Conservation (phyloP, 306 rosid species). For the Hippophae gyantsensis region DNA sequence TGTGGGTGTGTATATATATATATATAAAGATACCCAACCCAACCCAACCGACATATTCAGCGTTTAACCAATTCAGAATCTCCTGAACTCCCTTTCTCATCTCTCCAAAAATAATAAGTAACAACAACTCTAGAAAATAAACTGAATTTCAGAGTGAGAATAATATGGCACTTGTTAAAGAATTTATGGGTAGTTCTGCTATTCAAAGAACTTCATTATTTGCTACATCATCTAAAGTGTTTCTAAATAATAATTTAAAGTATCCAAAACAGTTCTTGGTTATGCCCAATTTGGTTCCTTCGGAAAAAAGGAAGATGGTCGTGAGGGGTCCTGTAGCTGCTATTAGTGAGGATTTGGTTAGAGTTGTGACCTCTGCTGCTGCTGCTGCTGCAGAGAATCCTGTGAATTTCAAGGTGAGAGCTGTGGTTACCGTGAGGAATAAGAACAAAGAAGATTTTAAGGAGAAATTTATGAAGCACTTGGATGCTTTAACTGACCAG, state of each 20-base stretch:
- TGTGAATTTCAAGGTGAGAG: constrained; percentile 65
- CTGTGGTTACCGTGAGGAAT: constrained; percentile 76
- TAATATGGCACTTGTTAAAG: constrained; percentile 51
- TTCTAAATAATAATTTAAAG: constrained; percentile 14
- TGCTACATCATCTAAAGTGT: constrained; percentile 19
- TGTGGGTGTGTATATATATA: not conserved
- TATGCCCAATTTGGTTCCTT: constrained; percentile 33
- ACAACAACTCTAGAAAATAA: not conserved
- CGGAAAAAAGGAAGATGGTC: constrained; percentile 20
- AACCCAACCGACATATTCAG: constrained; percentile 18
- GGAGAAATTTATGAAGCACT: constrained; percentile 51
- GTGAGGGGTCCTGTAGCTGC: constrained; percentile 62
- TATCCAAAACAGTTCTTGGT: constrained; percentile 15
- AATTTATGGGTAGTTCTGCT: constrained; percentile 39
- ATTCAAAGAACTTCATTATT: constrained; percentile 33
- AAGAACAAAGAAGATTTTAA: constrained; percentile 74
- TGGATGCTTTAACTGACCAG: constrained; percentile 60
- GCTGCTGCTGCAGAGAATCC: constrained; percentile 39
- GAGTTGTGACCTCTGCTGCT: constrained; percentile 11
- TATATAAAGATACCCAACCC: constrained; percentile 1
- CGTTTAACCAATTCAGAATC: not conserved
- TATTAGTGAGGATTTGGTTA: constrained; percentile 61
- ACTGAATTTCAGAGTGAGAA: not conserved
- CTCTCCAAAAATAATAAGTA: constrained; percentile 1
- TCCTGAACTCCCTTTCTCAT: constrained; percentile 5